Base-by-base conservation (phyloP, 2,329 filamentous ascomycete genomes). In the Catunica adiposa region DNA sequence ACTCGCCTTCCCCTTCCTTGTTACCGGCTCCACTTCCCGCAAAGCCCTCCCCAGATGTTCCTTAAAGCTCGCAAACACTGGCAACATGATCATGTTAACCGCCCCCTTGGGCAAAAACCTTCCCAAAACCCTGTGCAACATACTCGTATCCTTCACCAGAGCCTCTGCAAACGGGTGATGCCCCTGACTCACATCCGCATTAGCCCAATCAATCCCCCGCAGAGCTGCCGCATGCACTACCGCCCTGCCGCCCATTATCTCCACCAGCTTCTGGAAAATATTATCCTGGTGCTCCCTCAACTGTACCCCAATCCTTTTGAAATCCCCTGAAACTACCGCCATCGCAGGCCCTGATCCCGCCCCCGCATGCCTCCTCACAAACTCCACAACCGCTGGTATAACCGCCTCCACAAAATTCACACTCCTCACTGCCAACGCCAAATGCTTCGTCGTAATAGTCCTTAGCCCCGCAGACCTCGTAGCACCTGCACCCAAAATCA, bases 401-500 rank as follows among this genome's bases (percentile, higher is more conserved):
- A 97, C 73, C 0, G 87, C 82, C 23, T 89, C 85, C 48, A 94
- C 81, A 66, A 98, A 96, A 47, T 84, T 84, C 20, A 97, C 70
- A 0, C 89, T 86, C 67, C 96, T 90, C 0, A 86, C 89, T 1
- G 92, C 89, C 17, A 97, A 79, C 0, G 92, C 89, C 1, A 98
- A 77, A 68, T 98, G 90, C 63, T 92, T 92, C 0, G 92, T 95
- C 0, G 87, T 95, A 66, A 98, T 98, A 64, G 96, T 96, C 66
- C 89, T 95, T 20, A 98, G 73, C 0, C 90, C 90, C 1, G 89
- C 92, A 23, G 85, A 89, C 37, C 81, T 77, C 3, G 87, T 96
- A 3, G 92, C 92, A 3, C 92, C 92, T 1, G 92, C 92, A 1
- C 92, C 92, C 5, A 98, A 80, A 61, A 98, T 96, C 57, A 98